These are phyloP conservation scores for Yamadazyma buinensis DNA, from an alignment of 1,139 yeast species.

Conservation along the genomic window DNA sequence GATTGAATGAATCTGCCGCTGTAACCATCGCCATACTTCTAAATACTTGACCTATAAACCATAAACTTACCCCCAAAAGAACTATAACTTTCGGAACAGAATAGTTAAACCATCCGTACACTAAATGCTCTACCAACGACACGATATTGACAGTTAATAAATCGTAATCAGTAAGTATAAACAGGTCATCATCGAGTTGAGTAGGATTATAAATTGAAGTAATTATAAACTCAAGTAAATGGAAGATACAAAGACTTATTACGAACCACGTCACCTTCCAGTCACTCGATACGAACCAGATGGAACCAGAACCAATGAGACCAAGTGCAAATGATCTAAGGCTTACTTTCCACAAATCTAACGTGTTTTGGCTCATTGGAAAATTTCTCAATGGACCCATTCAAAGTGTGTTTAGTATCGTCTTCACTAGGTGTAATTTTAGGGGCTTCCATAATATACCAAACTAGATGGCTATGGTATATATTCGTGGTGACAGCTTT, in stretches of 20 bases:
- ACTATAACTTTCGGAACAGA: too few relatives aligned
- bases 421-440: slow-evolving; percentile 19
- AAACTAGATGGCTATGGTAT: slow-evolving; percentile 2
- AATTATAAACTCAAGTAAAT: slow-evolving; percentile 72
- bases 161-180: slow-evolving; percentile 68
- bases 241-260: slow-evolving; percentile 57
- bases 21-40: slow-evolving; percentile 82
- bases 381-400: too few relatives aligned
- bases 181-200: slow-evolving; percentile 71
- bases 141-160: slow-evolving; percentile 60
- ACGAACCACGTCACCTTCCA: too few relatives aligned
- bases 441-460: slow-evolving; percentile 10
- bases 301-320: slow-evolving; percentile 1
- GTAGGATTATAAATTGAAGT: slow-evolving; percentile 72
- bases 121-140: slow-evolving; percentile 23
- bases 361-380: too few relatives aligned
- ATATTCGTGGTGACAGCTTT: slow-evolving; percentile 19
- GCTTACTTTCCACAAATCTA: slow-evolving; percentile 30
- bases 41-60: slow-evolving; percentile 64
- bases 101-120: too few relatives aligned
- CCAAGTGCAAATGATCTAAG: slow-evolving; percentile 34
- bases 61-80: too few relatives aligned
- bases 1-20: slow-evolving; percentile 87
- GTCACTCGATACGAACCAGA: too few relatives aligned
- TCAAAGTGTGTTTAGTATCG: slow-evolving; percentile 10